Base-by-base conservation (phyloP, 2,329 filamentous ascomycete genomes). In the Leptographium lundbergii region DNA sequence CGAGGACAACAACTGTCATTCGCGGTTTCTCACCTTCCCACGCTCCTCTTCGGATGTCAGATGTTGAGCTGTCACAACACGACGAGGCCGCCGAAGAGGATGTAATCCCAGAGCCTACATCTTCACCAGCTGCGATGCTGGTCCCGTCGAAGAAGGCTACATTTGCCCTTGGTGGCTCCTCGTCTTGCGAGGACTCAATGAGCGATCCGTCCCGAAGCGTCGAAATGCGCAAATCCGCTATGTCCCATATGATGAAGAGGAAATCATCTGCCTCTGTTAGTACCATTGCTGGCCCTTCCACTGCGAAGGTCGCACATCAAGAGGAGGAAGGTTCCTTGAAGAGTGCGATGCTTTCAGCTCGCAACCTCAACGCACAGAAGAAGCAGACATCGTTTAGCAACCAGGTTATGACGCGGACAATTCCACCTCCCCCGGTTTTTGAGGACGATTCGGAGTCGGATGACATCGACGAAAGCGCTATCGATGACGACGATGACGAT, bases 371-470 rank as follows among this genome's bases (percentile, higher is more conserved):
- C 4, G 68, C 69, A 14, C 76, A 73, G 67, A 89, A 87, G 74
- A 96, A 95, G 78, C 83, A 86, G 60, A 82, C 89, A 0, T 91
- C 90, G 0, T 94, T 96, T 71, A 87, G 84, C 72, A 86, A 89
- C 66, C 83, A 91, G 63, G 80, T 92, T 54, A 79, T 81, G 48
- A 85, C 84, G 19, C 80, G 83, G 60, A 86, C 82, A 9, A 86
- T 88, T 59, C 72, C 81, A 53, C 74, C 80, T 63, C 74, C 75
- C 25, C 74, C 77, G 47, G 72, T 75, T 27, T 70, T 70, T 32
- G 68, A 70, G 59, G 81, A 85, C 61, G 75, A 77, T 48, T 80
- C 78, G 1, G 86, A 86, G 56, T 82, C 81, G 57, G 81, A 86
- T 64, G 86, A 88, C 61, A 79, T 90, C 34, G 88, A 89, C 47